A percentile compares a stretch with the other conserved stretches of the same genome.
These are phyloP conservation scores for Xylaria sp. DNA, from an alignment of 2,329 filamentous ascomycete species.

Conservation along the genomic window DNA sequence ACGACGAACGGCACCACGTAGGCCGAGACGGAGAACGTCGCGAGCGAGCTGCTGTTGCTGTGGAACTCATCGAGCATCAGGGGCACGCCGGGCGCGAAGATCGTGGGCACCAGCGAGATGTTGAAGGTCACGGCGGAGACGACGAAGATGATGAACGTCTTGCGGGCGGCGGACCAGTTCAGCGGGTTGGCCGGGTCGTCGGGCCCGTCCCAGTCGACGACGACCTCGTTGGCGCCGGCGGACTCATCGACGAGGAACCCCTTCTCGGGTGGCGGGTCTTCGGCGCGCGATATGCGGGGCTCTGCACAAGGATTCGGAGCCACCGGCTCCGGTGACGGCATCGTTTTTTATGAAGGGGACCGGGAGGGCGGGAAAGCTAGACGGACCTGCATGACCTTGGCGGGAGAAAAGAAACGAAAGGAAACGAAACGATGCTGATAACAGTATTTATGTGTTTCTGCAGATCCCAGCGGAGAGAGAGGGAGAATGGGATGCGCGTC, in stretches of 20 bases:
- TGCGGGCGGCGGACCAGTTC: constrained; percentile 13
- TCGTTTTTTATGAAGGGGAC: neutral
- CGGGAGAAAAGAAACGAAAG: neutral
- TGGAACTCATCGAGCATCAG: constrained; percentile 18
- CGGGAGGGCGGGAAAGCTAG: neutral
- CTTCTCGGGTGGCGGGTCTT: constrained; percentile 5
- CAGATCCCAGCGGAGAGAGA: too few relatives aligned
- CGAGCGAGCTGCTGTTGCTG: constrained; percentile 13
- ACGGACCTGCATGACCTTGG: neutral
- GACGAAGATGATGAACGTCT: constrained; percentile 10
- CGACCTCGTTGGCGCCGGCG: constrained; percentile 4
- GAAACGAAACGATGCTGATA: too few relatives aligned
- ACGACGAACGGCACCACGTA: constrained; percentile 20
- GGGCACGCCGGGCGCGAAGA: constrained; percentile 20
- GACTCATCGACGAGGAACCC: constrained; percentile 2
- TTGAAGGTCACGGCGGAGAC: constrained; percentile 14
- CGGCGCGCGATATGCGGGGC: neutral
- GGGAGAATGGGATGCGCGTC: neutral
- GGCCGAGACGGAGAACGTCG: constrained; percentile 17
- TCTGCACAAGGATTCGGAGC: neutral
- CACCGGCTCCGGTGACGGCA: neutral
- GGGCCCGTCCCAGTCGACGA: constrained; percentile 15
- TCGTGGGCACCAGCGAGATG: constrained; percentile 20
- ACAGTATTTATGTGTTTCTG: too few relatives aligned
- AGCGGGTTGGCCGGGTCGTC: constrained; percentile 13